Evolutionary conservation across 352 stramenopile genomes (phyloP).

Genomic region (Pythium brachiatum): DNA sequence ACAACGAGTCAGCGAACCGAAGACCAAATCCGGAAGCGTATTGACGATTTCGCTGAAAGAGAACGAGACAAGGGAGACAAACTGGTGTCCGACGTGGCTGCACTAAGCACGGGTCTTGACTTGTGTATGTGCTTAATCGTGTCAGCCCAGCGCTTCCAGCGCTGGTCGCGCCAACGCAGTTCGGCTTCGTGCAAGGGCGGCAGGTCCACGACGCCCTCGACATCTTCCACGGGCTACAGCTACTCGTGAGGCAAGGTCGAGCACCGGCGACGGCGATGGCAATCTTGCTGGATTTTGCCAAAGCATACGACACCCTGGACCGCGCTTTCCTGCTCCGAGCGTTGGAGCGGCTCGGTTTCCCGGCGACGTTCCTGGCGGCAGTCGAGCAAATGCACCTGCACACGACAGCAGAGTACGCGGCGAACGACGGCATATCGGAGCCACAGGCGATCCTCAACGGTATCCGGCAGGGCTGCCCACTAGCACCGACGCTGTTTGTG

Average conservation of each 20-base stretch:
- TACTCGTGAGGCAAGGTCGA: neutral
- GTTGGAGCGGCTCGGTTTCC: neutral
- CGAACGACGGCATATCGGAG: neutral
- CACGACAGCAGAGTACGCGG: neutral
- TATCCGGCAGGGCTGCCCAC: constrained; percentile 10
- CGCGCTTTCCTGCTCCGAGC: neutral
- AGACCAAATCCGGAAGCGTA: no score
- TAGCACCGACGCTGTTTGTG: constrained; percentile 5
- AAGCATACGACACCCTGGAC: constrained; percentile 13
- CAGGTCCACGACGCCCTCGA: neutral
- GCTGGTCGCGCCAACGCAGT: neutral
- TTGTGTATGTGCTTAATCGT: neutral
- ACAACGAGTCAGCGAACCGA: no score
- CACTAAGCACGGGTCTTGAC: no score
- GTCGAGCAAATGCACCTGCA: neutral
- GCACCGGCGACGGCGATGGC: neutral
- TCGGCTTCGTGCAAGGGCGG: neutral
- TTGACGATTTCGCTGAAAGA: no score
- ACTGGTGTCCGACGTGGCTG: no score
- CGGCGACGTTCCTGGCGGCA: neutral
- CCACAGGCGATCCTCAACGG: neutral
- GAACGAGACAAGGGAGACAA: no score
- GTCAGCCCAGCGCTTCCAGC: neutral
- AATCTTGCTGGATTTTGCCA: constrained; percentile 3
- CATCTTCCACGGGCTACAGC: neutral